A percentile compares a stretch with the other conserved stretches of the same genome.
phyloP scores from a whole-genome alignment of 768 basidiomycete genomes.

The Jaapia argillacea region DNA sequence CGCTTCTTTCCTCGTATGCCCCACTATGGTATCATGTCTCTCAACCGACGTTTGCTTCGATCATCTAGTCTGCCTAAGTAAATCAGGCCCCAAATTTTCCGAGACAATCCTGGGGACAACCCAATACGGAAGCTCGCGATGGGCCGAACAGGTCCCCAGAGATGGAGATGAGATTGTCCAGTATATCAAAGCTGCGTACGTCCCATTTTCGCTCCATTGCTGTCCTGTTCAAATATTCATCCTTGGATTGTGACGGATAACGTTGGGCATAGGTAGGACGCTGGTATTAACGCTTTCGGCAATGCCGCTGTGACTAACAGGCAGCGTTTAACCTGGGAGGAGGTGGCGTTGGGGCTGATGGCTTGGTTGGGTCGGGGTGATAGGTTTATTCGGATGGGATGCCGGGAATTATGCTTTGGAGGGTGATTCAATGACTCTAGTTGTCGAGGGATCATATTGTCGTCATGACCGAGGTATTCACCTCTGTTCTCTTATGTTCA shows the following conservation, averaged over 20 bases:
- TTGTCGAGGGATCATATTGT: conserved; percentile 39
- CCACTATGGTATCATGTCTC: background rate
- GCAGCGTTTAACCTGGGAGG: too few relatives aligned
- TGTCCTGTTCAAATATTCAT: background rate
- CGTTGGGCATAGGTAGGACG: conserved; percentile 27
- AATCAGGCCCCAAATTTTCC: background rate
- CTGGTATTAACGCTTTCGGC: conserved; percentile 31
- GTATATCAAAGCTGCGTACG: conserved; percentile 34
- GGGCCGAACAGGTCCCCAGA: conserved; percentile 25
- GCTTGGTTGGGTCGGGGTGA: too few relatives aligned
- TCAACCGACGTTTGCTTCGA: background rate
- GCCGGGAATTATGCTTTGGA: conserved; percentile 35
- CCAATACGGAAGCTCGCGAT: conserved; percentile 7
- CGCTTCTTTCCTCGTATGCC: background rate
- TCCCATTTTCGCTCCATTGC: too few relatives aligned
- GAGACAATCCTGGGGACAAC: background rate
- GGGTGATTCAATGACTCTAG: conserved; percentile 33
- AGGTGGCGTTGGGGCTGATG: background rate
- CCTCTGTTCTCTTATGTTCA: too few relatives aligned
- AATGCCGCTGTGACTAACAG: conserved; percentile 22
- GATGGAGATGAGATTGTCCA: conserved; percentile 24
- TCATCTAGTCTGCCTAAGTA: background rate
- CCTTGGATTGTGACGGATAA: background rate
- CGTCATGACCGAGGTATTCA: conserved; percentile 35
- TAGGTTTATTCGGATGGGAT: conserved; percentile 29